Base-by-base conservation (phyloP, 208 protist genomes). In the Crithidia bombi region DNA sequence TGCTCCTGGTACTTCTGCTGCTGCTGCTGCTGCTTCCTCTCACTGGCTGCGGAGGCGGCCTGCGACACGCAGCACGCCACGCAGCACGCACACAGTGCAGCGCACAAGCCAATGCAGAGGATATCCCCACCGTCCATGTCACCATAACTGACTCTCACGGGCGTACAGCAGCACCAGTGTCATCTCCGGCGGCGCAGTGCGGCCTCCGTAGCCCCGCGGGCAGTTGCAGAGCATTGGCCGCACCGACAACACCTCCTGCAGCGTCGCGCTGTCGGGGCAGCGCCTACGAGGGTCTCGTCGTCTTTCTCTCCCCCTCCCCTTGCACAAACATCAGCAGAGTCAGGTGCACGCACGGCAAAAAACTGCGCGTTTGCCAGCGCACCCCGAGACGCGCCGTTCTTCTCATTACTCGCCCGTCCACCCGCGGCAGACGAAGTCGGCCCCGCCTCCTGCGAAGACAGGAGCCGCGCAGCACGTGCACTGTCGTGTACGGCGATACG, bases 331-430 rank as follows among this genome's bases (percentile, higher is more conserved):
- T 15, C 55, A 19, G 50, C 44, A 35, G 30, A 41, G 38, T 54
- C 10, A 11, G 68, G 68, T 49, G 15, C 28, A 32, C 23, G 28
- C 41, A 74, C 6, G 46, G 59, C 69, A 26, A 74, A 74, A 51
- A 74, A 74, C 43, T 67, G 69, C 35, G 69, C 69, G 21, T 39
- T 17, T 17, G 59, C 49, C 23, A 74, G 52, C 38, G 69, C 61
- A 11, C 36, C 43, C n/a, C 2, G 9, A n/a, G n/a, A n/a, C 10
- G 36, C 1, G 26, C 1, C 32, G 6, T 15, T 21, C 65, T 11
- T 39, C 30, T 26, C 26, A n/a, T 19, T 25, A 25, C 32, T n/a
- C n/a, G 7, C 28, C n/a, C 32, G n/a, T 28, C 6, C 25, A 35
- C 10, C 21, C 14, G 17, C 38, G 11, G 30, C 21, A 1, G 50